A percentile compares a stretch with the other conserved stretches of the same genome.
These are phyloP conservation scores for Setaria italica DNA, from an alignment of 202 grass and related monocot species.

Conservation along the genomic window DNA sequence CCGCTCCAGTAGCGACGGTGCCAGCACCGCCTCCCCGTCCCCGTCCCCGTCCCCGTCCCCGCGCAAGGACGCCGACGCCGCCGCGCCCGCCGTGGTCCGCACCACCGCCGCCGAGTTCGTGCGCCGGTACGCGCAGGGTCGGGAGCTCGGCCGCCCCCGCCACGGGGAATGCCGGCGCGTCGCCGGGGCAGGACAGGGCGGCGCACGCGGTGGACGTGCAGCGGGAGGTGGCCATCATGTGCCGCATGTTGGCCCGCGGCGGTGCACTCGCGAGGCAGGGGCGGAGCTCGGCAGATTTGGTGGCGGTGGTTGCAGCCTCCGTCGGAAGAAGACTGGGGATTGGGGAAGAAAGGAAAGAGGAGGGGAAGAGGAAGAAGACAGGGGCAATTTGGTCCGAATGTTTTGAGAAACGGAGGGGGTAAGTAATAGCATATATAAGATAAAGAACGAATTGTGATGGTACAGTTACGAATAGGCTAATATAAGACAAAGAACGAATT, in stretches of 20 bases:
- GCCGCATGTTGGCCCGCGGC: conserved; percentile 51
- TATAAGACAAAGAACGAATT: too few species aligned
- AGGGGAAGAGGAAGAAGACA: too few species aligned
- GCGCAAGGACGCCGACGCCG: background rate
- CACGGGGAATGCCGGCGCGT: background rate
- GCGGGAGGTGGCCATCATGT: conserved; percentile 92
- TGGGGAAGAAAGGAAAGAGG: too few species aligned
- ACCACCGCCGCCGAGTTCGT: conserved; percentile 50
- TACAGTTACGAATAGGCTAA: too few species aligned
- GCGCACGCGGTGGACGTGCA: conserved; percentile 71
- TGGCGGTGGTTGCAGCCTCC: too few species aligned
- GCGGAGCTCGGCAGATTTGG: too few species aligned
- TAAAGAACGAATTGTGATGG: too few species aligned
- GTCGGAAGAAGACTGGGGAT: too few species aligned
- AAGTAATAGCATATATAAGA: too few species aligned
- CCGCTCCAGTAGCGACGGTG: background rate
- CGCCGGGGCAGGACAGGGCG: background rate
- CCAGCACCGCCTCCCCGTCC: background rate
- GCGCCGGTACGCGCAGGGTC: conserved; percentile 60
- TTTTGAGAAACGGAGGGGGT: too few species aligned
- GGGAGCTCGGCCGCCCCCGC: conserved; percentile 68
- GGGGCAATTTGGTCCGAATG: too few species aligned
- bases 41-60: background rate
- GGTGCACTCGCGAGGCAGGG: background rate
- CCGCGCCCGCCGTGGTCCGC: background rate